Base-by-base conservation (phyloP, 805 yeast genomes). In the Spencermartinsiella europaea region DNA sequence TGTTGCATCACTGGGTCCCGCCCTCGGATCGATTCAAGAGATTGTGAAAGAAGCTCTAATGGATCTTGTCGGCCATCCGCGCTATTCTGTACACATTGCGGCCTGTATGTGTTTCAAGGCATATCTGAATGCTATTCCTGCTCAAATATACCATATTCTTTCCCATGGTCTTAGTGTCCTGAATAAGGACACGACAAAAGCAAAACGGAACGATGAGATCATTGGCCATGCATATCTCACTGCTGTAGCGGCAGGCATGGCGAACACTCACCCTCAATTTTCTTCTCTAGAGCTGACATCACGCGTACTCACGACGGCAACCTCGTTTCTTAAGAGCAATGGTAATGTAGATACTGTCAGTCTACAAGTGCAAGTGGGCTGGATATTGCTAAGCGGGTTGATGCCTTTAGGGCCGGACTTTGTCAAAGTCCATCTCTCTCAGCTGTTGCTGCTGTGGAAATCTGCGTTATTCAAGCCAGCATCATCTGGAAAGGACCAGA, bases 311-410 rank as follows among this genome's bases (percentile, higher is more conserved):
- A 67, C 69, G 0, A 65, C 74, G 27, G 72, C 77, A 0, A 67
- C 72, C 12, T 64, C 74, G 25, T 64, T 73, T 33, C 58, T 74
- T n/a, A 73, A 72, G 48, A 59, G 52, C 16, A 57, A 53, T 38
- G 60, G 53, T 25, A 59, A 51, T 45, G 59, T 59, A 21, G 54
- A 7, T 37, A 63, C 37, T 45, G 70, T 49, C 59, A 67, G 60
- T 58, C 65, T 53, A 61, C 71, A 54, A 58, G 69, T 34, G 42
- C 75, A 40, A 61, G 75, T 37, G 64, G 86, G 73, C 35, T 85
- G 93, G 91, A 71, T 77, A 14, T 56, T 82, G 20, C 57, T 85
- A 19, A 69, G 73, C 49, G 91, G 91, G 2, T 61, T 83, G 3
- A 76, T 84, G 72, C 75, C 80, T 42, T 75, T 77, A 0, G 84